phyloP scores from a whole-genome alignment of 768 basidiomycete genomes.

The Tulasnella calospora region DNA sequence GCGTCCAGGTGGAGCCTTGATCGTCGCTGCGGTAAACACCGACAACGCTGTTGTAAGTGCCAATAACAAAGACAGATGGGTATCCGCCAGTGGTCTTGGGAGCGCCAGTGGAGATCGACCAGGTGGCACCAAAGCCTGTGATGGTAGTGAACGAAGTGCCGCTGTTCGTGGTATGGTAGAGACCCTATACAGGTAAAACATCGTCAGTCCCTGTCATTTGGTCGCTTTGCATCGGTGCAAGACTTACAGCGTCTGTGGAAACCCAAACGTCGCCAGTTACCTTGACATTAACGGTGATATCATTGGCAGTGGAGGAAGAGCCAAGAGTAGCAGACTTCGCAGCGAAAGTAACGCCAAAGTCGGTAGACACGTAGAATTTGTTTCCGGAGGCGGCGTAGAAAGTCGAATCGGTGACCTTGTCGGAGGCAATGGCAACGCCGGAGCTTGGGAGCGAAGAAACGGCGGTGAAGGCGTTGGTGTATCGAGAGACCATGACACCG shows the following conservation, averaged over 20 bases:
- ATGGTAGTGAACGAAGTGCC: slow-evolving; percentile 49
- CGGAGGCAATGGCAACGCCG: slow-evolving; percentile 53
- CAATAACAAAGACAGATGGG: slow-evolving; percentile 54
- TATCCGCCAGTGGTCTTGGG: slow-evolving; percentile 46
- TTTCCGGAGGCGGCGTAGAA: slow-evolving; percentile 61
- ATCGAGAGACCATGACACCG: slow-evolving; percentile 52
- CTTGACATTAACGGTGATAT: slow-evolving; percentile 52
- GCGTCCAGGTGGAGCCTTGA: slow-evolving; percentile 36
- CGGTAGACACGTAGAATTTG: slow-evolving; percentile 54
- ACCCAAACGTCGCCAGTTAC: slow-evolving; percentile 62
- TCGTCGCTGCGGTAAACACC: slow-evolving; percentile 58
- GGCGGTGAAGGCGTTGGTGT: slow-evolving; percentile 45
- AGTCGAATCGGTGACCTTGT: slow-evolving; percentile 45
- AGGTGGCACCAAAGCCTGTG: slow-evolving; percentile 47
- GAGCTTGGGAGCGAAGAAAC: slow-evolving; percentile 51
- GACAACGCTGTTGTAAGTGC: slow-evolving; percentile 44
- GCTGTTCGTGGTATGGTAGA: slow-evolving; percentile 55
- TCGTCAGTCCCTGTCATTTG: neutral
- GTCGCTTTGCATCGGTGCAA: neutral
- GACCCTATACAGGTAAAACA: slow-evolving; percentile 32
- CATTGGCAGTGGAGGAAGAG: slow-evolving; percentile 46
- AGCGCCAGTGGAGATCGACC: slow-evolving; percentile 58
- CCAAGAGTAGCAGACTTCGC: slow-evolving; percentile 44
- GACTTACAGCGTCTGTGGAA: slow-evolving; percentile 44
- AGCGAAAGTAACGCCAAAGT: slow-evolving; percentile 52